Conservation (phyloP, 2,329 filamentous ascomycete genomes). For the Microdochium nivale region DNA sequence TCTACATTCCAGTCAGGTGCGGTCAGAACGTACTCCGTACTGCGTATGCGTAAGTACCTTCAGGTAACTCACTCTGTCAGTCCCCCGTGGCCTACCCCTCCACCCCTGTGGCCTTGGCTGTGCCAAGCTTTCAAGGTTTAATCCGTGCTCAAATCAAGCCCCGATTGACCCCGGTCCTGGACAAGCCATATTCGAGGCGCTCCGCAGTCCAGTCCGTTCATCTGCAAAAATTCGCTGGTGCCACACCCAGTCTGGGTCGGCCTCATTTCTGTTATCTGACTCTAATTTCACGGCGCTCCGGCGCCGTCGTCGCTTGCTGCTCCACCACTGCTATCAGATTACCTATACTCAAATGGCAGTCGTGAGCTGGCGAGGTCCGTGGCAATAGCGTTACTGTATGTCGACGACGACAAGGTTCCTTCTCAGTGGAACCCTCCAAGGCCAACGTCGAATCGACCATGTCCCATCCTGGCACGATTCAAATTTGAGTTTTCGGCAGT, state of each 20-base stretch:
- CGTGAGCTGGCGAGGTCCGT: too few species aligned
- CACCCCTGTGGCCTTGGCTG: background rate
- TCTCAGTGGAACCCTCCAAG: background rate
- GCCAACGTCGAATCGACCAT: background rate
- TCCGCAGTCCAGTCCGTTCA: too few species aligned
- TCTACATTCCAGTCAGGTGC: too few species aligned
- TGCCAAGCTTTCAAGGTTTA: constrained; percentile 1
- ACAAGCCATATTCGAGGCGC: background rate
- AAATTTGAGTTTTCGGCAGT: background rate
- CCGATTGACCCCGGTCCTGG: background rate
- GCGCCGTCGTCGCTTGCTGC: background rate
- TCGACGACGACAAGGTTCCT: background rate
- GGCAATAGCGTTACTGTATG: too few species aligned
- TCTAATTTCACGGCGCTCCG: background rate
- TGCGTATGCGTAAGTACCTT: too few species aligned
- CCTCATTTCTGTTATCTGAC: background rate
- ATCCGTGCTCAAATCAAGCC: background rate
- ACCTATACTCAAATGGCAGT: too few species aligned
- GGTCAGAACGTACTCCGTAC: too few species aligned
- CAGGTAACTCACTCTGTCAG: too few species aligned
- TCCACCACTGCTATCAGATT: background rate
- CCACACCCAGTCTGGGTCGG: background rate
- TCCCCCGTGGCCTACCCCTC: too few species aligned
- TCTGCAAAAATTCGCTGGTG: background rate
- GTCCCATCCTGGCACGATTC: background rate